phyloP scores from a whole-genome alignment of 352 stramenopile species.

The Pythium aquatile region DNA sequence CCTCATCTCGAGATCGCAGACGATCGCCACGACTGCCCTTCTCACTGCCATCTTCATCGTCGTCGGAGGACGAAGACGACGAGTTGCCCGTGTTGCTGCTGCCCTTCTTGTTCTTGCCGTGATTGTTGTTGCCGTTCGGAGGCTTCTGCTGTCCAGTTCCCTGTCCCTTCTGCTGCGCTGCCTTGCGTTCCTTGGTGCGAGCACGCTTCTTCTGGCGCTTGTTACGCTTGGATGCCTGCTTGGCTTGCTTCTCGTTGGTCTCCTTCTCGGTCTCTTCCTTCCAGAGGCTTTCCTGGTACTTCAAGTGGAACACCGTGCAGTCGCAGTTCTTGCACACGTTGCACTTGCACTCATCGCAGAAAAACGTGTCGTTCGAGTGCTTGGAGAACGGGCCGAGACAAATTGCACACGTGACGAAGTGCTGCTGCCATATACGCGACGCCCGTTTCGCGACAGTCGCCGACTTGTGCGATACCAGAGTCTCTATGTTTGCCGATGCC shows the following conservation, averaged over 20 bases:
- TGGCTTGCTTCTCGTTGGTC: constrained; percentile 87
- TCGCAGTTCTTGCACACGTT: constrained; percentile 97
- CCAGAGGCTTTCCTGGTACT: constrained; percentile 95
- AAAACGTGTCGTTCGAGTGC: constrained; percentile 93
- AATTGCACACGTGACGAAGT: constrained; percentile 98
- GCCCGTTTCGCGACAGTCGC: constrained; percentile 94
- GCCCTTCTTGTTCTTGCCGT: constrained; percentile 34
- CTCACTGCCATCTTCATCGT: constrained; percentile 31
- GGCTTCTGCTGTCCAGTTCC: constrained; percentile 26
- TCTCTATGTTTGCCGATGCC: constrained; percentile 91
- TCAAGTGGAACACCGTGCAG: constrained; percentile 97
- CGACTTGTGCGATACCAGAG: constrained; percentile 92
- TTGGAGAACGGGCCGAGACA: constrained; percentile 95
- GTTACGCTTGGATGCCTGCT: constrained; percentile 82
- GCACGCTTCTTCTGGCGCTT: constrained; percentile 85
- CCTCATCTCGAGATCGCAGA: constrained; percentile 31
- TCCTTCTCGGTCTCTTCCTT: constrained; percentile 94
- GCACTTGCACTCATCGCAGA: constrained; percentile 98
- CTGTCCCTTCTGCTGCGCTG: constrained; percentile 43
- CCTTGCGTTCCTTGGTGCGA: constrained; percentile 82
- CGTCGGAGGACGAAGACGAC: constrained; percentile 49
- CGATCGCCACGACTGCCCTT: constrained; percentile 24
- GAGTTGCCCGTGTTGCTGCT: constrained; percentile 42
- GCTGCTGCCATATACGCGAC: constrained; percentile 96
- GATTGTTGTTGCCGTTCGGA: constrained; percentile 31